Conservation (phyloP, 345 rosid species). For the Hibiscus mutabilis region DNA sequence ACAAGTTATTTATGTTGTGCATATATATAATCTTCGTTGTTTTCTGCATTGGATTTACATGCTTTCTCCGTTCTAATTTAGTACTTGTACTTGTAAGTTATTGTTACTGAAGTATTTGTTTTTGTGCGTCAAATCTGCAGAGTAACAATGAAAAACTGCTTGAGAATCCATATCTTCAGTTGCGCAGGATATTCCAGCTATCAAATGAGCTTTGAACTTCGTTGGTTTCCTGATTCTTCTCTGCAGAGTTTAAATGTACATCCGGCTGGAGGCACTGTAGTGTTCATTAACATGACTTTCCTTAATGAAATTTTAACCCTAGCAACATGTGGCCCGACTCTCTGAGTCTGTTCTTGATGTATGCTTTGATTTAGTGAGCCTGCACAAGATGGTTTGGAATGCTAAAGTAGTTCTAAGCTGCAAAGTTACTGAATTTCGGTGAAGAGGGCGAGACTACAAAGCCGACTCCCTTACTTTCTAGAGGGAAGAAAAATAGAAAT, state of each 20-base stretch:
- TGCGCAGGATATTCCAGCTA: slow-evolving; percentile 91
- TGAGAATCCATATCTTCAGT: slow-evolving; percentile 97
- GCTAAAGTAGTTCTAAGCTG: slow-evolving; percentile 2
- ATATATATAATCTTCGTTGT: not conserved
- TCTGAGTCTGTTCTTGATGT: not conserved
- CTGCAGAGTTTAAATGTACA: not conserved
- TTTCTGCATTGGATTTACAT: not conserved
- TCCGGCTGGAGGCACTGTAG: slow-evolving; percentile 3
- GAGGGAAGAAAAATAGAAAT: not conserved
- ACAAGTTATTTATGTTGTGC: not conserved
- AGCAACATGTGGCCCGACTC: slow-evolving; percentile 7
- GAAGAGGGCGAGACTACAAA: not conserved
- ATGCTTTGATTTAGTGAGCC: slow-evolving; percentile 8
- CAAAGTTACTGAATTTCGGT: slow-evolving; percentile 1
- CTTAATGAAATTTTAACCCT: slow-evolving; percentile 1
- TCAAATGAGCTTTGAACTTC: slow-evolving; percentile 52
- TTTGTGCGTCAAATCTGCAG: slow-evolving; percentile 35
- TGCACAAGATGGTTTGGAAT: not conserved
- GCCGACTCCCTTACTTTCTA: not conserved
- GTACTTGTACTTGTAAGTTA: not conserved
- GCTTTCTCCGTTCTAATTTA: not conserved
- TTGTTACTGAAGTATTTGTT: slow-evolving; percentile 13
- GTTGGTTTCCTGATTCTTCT: slow-evolving; percentile 18
- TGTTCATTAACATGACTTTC: slow-evolving; percentile 2
- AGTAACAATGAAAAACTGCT: slow-evolving; percentile 94